These are phyloP conservation scores for Cymbopogon citratus DNA, from an alignment of 176 grass and related monocot species.

Conservation along the genomic window DNA sequence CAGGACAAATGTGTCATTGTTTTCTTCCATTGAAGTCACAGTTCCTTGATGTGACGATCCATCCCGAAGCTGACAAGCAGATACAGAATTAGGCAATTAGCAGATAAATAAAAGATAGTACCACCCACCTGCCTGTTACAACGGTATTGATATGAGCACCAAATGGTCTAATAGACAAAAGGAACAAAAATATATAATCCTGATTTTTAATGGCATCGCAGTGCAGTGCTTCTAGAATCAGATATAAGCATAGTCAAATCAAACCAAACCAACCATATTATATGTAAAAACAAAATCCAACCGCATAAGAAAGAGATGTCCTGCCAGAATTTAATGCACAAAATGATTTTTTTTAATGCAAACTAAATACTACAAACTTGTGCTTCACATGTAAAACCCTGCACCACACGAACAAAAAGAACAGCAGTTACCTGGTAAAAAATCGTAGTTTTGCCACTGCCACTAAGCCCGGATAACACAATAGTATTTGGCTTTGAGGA, in stretches of 20 bases:
- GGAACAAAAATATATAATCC: background rate
- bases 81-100: background rate
- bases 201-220: background rate
- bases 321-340: background rate
- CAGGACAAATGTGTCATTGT: conserved; percentile 69
- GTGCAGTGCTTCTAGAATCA: background rate
- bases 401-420: background rate
- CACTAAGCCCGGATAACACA: conserved; percentile 67
- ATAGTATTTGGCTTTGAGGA: conserved; percentile 73
- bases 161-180: background rate
- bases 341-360: background rate
- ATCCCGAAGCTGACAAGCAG: conserved; percentile 71
- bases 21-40: conserved; percentile 97
- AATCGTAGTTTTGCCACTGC: conserved; percentile 87
- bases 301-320: background rate
- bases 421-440: conserved; percentile 71
- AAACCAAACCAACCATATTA: background rate
- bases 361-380: background rate
- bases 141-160: background rate
- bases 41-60: conserved; percentile 86
- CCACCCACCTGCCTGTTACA: background rate
- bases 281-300: background rate
- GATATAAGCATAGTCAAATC: background rate
- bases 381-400: background rate
- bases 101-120: background rate